A percentile compares a stretch with the other conserved stretches of the same genome.
phyloP scores from a whole-genome alignment of 345 rosid species.

The Populus tremula region DNA sequence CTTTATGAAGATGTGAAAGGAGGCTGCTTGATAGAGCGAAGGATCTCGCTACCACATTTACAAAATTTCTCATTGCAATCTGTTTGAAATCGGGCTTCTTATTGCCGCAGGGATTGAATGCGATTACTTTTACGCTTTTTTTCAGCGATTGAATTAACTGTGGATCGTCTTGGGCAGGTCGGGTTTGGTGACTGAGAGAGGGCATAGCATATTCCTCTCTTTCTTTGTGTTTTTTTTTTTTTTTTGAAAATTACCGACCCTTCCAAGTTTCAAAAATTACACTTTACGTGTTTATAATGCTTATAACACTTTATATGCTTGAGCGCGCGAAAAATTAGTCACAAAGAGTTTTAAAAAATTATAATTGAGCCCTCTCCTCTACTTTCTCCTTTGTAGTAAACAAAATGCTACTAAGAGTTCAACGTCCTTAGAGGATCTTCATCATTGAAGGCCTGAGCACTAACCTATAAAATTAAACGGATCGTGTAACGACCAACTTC shows the following conservation, averaged over 20 bases:
- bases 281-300: too few species aligned
- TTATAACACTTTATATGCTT: too few species aligned
- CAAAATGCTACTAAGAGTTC: constrained; percentile 69
- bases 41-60: background rate
- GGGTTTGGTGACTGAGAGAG: background rate
- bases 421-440: constrained; percentile 96
- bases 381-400: background rate
- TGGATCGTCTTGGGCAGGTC: background rate
- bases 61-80: constrained; percentile 2
- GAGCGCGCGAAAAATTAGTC: too few species aligned
- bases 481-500: constrained; percentile 17
- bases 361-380: too few species aligned
- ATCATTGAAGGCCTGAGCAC: constrained; percentile 89
- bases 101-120: background rate
- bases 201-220: background rate
- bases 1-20: background rate
- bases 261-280: too few species aligned
- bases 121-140: background rate
- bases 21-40: constrained; percentile 3
- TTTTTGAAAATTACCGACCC: too few species aligned
- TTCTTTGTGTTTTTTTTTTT: too few species aligned
- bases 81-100: background rate
- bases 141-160: background rate
- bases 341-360: too few species aligned
- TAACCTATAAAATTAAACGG: constrained; percentile 51